Percentiles rank a stretch among this genome's conserved stretches.
Conservation (phyloP, 2,329 filamentous ascomycete genomes). For the Alternaria burnsii region DNA sequence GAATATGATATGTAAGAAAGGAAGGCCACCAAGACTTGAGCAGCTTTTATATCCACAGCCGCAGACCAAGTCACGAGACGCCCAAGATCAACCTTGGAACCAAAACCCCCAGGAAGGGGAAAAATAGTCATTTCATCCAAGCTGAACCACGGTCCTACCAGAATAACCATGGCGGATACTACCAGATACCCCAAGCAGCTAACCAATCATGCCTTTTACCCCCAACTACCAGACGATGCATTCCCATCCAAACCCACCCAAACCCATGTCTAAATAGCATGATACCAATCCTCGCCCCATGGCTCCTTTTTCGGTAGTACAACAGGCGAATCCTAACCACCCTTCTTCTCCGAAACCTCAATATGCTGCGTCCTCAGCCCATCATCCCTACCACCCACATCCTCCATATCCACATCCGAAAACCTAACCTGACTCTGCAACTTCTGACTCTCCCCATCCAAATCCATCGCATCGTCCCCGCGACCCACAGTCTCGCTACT, state of each 20-base stretch:
- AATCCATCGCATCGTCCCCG: constrained; percentile 32
- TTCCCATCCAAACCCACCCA: neutral
- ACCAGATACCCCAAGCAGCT: neutral
- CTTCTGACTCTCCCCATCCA: constrained; percentile 10
- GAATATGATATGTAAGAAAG: neutral
- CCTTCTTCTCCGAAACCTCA: constrained; percentile 38
- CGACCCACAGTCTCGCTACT: constrained; percentile 34
- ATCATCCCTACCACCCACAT: constrained; percentile 17
- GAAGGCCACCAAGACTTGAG: neutral
- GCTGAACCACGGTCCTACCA: too few species aligned
- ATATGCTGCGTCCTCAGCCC: constrained; percentile 30
- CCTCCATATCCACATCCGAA: constrained; percentile 38
- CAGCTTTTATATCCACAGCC: neutral
- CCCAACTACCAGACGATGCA: neutral
- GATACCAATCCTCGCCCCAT: neutral
- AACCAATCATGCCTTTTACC: neutral
- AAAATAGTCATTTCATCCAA: too few species aligned
- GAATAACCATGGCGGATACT: neutral
- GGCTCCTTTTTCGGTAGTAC: neutral
- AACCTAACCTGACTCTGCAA: constrained; percentile 19
- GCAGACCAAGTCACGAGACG: neutral
- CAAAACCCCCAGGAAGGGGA: neutral
- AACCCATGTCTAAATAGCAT: neutral
- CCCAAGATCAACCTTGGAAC: neutral
- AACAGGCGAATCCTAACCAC: constrained; percentile 17